A percentile compares a stretch with the other conserved stretches of the same genome.
Conservation (phyloP, 2,329 filamentous ascomycete genomes). For the Fusarium coffeatum region DNA sequence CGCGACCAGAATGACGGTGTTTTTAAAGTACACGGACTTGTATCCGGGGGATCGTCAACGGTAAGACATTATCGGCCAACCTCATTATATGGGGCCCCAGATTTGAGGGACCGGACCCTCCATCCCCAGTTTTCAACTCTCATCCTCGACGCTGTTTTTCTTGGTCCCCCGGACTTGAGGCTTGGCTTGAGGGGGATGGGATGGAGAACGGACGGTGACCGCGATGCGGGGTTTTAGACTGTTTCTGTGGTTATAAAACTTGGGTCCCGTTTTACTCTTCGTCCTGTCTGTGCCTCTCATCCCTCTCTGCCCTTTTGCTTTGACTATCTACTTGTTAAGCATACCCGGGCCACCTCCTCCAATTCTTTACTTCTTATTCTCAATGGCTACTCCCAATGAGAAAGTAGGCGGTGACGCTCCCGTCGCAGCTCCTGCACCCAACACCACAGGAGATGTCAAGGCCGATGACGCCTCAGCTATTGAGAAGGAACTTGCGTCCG, state of each 20-base stretch:
- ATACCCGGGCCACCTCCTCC: neutral
- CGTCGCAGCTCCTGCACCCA: neutral
- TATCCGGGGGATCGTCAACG: neutral
- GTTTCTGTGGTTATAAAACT: neutral
- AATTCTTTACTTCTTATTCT: neutral
- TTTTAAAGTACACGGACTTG: neutral
- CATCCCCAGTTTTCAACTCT: constrained; percentile 3
- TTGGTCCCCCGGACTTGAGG: neutral
- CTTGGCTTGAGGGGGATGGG: neutral
- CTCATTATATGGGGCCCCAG: constrained; percentile 5
- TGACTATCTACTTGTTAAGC: neutral
- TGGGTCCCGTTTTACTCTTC: neutral
- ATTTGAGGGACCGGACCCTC: neutral
- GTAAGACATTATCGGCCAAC: constrained; percentile 4
- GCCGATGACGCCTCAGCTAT: neutral
- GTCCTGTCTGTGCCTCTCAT: neutral
- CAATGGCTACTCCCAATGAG: constrained; percentile 1
- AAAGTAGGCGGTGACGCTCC: constrained; percentile 2
- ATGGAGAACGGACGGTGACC: neutral
- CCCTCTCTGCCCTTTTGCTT: neutral
- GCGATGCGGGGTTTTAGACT: constrained; percentile 1
- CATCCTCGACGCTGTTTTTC: neutral
- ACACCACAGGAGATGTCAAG: neutral
- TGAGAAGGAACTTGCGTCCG: constrained; percentile 7
- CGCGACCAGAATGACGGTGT: neutral